Conservation (phyloP, 495 filamentous ascomycete genomes). For the Hypoxylon intermedium region DNA sequence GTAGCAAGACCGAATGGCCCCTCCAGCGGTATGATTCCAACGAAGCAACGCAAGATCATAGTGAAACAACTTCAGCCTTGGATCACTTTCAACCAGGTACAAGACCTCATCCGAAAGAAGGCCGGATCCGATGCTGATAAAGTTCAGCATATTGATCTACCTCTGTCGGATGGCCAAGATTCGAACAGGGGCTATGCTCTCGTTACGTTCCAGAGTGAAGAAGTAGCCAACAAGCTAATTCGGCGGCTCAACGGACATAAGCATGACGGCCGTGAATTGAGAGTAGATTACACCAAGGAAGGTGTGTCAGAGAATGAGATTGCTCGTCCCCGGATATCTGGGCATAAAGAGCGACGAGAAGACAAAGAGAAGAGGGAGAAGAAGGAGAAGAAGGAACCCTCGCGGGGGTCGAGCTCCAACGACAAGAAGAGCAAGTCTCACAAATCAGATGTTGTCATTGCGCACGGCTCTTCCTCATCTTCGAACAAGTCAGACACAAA, state of each 20-base stretch:
- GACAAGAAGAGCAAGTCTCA: constrained; percentile 38
- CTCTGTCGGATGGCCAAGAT: constrained; percentile 31
- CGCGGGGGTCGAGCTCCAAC: constrained; percentile 20
- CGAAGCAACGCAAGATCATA: constrained; percentile 41
- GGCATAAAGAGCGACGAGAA: constrained; percentile 37
- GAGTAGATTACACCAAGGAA: constrained; percentile 39
- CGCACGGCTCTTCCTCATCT: constrained; percentile 36
- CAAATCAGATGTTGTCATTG: constrained; percentile 38
- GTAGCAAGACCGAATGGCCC: background rate
- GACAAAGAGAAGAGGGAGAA: constrained; percentile 34
- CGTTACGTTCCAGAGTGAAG: constrained; percentile 38
- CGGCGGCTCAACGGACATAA: constrained; percentile 36
- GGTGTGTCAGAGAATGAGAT: constrained; percentile 38
- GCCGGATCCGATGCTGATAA: constrained; percentile 39
- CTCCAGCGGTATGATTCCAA: constrained; percentile 23
- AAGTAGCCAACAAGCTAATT: constrained; percentile 37
- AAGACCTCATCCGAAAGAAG: constrained; percentile 40
- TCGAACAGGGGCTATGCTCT: constrained; percentile 39
- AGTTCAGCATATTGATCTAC: constrained; percentile 41
- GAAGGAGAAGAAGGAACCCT: constrained; percentile 34
- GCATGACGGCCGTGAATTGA: constrained; percentile 36
- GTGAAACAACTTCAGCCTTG: constrained; percentile 42
- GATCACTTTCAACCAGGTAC: constrained; percentile 36
- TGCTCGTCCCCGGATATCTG: constrained; percentile 16
- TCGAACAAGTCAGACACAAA: constrained; percentile 24